A percentile compares a stretch with the other conserved stretches of the same genome.
Evolutionary conservation across 305 asterid genomes (phyloP).

Genomic region (Solanum aculeatissimum): DNA sequence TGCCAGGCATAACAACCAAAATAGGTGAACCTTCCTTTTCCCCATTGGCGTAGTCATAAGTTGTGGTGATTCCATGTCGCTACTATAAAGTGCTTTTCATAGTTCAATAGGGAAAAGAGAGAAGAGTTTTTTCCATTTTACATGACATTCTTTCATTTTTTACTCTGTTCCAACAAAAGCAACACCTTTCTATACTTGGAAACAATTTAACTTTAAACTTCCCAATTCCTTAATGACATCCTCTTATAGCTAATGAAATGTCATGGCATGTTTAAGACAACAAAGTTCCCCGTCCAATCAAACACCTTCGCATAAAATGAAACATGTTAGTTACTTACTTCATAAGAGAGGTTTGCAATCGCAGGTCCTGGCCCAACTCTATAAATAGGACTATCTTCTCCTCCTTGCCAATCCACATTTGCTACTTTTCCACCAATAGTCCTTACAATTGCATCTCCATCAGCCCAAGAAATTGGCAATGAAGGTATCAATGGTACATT

Average conservation of each 20-base stretch:
- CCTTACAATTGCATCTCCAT: constrained; percentile 51
- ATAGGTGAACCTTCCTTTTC: background rate
- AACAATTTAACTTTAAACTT: background rate
- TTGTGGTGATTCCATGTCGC: background rate
- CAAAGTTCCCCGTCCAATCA: background rate
- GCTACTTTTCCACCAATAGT: constrained; percentile 54
- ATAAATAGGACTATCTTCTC: constrained; percentile 48
- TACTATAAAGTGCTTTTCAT: background rate
- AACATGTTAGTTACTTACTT: constrained; percentile 16
- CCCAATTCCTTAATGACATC: background rate
- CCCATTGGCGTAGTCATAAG: background rate
- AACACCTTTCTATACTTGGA: background rate
- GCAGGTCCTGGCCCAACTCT: constrained; percentile 83
- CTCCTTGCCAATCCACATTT: constrained; percentile 82
- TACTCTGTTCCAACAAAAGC: background rate
- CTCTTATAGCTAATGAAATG: background rate
- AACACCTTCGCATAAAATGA: background rate
- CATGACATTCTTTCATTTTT: background rate
- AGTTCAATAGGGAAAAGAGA: background rate
- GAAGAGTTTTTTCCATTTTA: background rate
- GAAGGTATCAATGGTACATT: constrained; percentile 75
- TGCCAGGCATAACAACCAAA: background rate
- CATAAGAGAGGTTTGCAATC: constrained; percentile 45
- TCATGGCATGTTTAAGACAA: background rate
- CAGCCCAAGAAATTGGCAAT: constrained; percentile 65